Conservation (phyloP, 2,329 filamentous ascomycete genomes). For the Pyrenochaeta sp. region DNA sequence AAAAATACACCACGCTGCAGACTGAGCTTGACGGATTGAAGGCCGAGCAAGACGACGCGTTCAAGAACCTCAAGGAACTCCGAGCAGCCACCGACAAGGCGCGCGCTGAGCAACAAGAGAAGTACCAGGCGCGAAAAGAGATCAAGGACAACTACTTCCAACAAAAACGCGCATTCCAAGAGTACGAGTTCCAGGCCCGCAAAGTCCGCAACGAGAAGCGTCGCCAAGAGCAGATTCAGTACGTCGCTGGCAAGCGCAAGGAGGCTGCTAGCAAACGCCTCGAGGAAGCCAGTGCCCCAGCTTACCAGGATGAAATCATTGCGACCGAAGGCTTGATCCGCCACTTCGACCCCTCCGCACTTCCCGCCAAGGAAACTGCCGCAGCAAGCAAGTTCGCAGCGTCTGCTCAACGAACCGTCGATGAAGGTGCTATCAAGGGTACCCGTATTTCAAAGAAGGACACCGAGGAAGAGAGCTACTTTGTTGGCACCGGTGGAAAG, state of each 20-base stretch:
- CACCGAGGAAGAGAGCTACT: constrained; percentile 85
- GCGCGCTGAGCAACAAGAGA: constrained; percentile 85
- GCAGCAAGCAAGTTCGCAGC: constrained; percentile 72
- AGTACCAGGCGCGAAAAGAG: constrained; percentile 80
- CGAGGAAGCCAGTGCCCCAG: constrained; percentile 81
- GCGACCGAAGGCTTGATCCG: constrained; percentile 85
- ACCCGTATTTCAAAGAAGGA: constrained; percentile 85
- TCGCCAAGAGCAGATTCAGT: constrained; percentile 79
- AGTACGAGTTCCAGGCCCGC: constrained; percentile 84
- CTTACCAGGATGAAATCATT: constrained; percentile 92
- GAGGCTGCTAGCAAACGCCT: constrained; percentile 78
- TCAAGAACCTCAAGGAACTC: constrained; percentile 84
- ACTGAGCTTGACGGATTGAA: constrained; percentile 89
- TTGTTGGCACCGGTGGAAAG: constrained; percentile 74
- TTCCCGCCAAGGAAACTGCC: constrained; percentile 67
- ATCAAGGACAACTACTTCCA: constrained; percentile 89
- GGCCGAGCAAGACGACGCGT: constrained; percentile 87
- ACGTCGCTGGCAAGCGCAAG: constrained; percentile 75
- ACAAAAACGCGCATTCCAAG: constrained; percentile 79
- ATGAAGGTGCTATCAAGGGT: constrained; percentile 84
- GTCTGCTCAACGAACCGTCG: constrained; percentile 83
- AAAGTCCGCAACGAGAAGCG: constrained; percentile 78
- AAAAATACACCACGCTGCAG: constrained; percentile 85
- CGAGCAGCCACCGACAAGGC: constrained; percentile 86
- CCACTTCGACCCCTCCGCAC: constrained; percentile 82